Evolutionary conservation across 495 filamentous ascomycete genomes (phyloP), one percentile per base, ranked within the genome.

Genomic region (Poronia punctata): DNA sequence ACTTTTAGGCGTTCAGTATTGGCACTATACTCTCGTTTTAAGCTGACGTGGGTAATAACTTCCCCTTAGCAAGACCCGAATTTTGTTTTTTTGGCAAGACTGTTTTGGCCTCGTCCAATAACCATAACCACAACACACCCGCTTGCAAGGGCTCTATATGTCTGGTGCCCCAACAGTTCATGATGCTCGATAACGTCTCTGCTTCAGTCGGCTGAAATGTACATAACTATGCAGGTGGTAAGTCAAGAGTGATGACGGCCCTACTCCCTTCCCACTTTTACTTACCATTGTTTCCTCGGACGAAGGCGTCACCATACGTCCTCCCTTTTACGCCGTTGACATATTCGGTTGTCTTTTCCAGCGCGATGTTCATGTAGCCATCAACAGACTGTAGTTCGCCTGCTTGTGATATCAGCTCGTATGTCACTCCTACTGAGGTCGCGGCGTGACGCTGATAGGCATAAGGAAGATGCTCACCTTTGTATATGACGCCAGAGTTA

Each of bases 301-400:
- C 82, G 57, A 98, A 98, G 20, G 93, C 88, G 69, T 98, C 92
- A 1, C 93, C 92, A 62, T 94, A 97, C 29, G 69, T 83, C 50
- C 84, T 74, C 48, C 79, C 76, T 56, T 86, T 74, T 43, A 77
- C 78, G 18, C 90, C 93, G 56, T 88, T 80, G 35, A 92, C 83
- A 53, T 79, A 88, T 65, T 98, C 93, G 46, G 88, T 82, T 0
- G 88, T 90, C 61, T 94, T 89, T 58, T 97, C 92, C 3, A 98
- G 74, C 14, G 92, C 88, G 49, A 98, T 93, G 61, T 98, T 97
- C 92, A 98, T 97, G 59, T 96, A 98, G 26, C 93, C 93, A 59
- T 98, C 92, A n/a, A 97, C 88, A 0, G 88, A 94, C 53, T 95
- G 87, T n/a, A 95, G 73, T 54, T 93, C 84, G 25, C 89, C 89